Evolutionary conservation across 1,284 basidiomycete species (phyloP).

Genomic region (Ceratobasidium sp.): DNA sequence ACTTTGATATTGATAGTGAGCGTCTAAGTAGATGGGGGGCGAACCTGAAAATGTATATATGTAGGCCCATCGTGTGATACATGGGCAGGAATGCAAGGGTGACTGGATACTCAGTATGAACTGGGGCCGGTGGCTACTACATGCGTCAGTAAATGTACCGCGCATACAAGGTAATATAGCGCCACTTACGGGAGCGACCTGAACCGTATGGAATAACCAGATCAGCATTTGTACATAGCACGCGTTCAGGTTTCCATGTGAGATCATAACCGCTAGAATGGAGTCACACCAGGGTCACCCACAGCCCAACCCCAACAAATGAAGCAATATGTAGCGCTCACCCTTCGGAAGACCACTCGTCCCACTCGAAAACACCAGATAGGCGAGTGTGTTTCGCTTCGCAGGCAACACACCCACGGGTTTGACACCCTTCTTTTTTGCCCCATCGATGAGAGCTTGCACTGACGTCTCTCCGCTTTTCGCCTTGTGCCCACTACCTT

Average conservation of each 20-base stretch:
- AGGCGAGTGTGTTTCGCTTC: slow-evolving; percentile 65
- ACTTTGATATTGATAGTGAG: no score
- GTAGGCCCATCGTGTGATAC: slow-evolving; percentile 72
- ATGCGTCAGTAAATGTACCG: not conserved
- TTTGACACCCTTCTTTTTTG: slow-evolving; percentile 8
- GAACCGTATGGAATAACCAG: slow-evolving; percentile 25
- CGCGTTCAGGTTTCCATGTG: slow-evolving; percentile 69
- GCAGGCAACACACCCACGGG: slow-evolving; percentile 54
- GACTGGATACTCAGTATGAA: slow-evolving; percentile 56
- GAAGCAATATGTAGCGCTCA: slow-evolving; percentile 46
- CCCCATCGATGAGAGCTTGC: slow-evolving; percentile 22
- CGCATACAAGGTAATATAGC: not conserved
- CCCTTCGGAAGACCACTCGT: slow-evolving; percentile 80
- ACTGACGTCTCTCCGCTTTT: slow-evolving; percentile 16
- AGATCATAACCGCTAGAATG: slow-evolving; percentile 70
- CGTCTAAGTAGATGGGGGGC: not conserved
- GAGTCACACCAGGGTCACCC: not conserved
- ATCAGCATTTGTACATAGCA: slow-evolving; percentile 57
- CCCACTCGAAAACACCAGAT: slow-evolving; percentile 78
- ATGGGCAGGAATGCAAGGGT: slow-evolving; percentile 68
- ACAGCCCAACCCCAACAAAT: not conserved
- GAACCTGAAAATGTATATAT: slow-evolving; percentile 58
- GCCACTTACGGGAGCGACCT: not conserved
- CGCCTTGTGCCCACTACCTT: slow-evolving; percentile 49
- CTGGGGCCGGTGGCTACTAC: slow-evolving; percentile 51